A percentile compares a stretch with the other conserved stretches of the same genome.
Conservation (phyloP, 257 asterid species). For the Gentiana macrophylla region DNA sequence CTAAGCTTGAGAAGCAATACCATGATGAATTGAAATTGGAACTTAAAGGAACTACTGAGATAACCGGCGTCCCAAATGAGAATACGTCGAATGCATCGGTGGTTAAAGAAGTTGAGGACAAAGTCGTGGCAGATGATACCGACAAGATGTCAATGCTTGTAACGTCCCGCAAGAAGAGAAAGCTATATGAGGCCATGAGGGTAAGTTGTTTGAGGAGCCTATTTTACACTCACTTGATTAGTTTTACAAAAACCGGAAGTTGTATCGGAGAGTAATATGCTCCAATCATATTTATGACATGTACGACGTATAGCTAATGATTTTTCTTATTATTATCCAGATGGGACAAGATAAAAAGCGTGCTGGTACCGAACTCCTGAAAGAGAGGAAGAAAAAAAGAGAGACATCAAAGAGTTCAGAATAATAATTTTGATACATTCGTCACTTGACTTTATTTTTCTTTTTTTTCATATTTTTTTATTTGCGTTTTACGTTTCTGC, state of each 20-base stretch:
- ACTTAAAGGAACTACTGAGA: constrained; percentile 31
- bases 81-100: constrained; percentile 14
- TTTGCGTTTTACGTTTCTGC: too few relatives aligned
- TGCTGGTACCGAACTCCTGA: constrained; percentile 20
- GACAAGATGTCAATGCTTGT: constrained; percentile 29
- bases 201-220: constrained; percentile 21
- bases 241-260: neutral
- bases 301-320: neutral
- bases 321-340: constrained; percentile 27
- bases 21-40: constrained; percentile 57
- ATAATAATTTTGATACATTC: neutral
- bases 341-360: constrained; percentile 35
- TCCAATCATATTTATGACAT: neutral
- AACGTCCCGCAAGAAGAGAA: constrained; percentile 57
- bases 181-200: constrained; percentile 54
- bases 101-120: constrained; percentile 29
- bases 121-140: constrained; percentile 35
- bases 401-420: constrained; percentile 36
- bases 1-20: constrained; percentile 40
- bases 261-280: neutral
- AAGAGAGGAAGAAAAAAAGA: constrained; percentile 33
- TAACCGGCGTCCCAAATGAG: constrained; percentile 20
- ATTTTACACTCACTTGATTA: neutral
- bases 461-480: too few relatives aligned
- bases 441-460: too few relatives aligned